Evolutionary conservation across 2,329 filamentous ascomycete genomes (phyloP), one percentile per base, ranked within the genome.

Genomic region (Fusarium annulatum): DNA sequence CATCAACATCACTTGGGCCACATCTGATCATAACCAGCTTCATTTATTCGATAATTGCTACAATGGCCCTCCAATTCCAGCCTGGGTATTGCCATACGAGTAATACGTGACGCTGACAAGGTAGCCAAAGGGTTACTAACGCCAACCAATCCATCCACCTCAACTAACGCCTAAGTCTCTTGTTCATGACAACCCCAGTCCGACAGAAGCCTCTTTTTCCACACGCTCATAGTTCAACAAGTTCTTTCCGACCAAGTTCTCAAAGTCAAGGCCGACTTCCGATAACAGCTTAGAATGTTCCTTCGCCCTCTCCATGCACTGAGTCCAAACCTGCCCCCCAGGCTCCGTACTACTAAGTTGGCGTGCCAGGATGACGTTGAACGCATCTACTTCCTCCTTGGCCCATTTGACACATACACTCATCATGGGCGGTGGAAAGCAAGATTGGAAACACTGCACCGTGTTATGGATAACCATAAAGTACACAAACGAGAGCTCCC

Each of bases 361-460:
- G 67, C 96, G 88, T 41, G 88, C 90, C 42, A 99, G 86, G 57
- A 96, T 91, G 51, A 87, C 88, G 78, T 98, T 98, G 86, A 98
- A 98, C 4, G 91, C 91, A 77, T 98, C 95, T 3, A 98, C 91
- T 80, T 97, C 92, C 77, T 96, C 93, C 82, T 98, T 98, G n/a
- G 95, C 95, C 96, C 96, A 99, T 80, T 96, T 97, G 77, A 99
- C 96, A 77, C 95, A 97, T 1, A 95, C 95, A 78, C 94, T 97
- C 88, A 96, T 97, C 86, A 96, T 94, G 19, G 91, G 87, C 33
- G 94, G 88, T 16, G 95, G 92, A 80, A 98, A 98, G 81, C 94
- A 97, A 60, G 87, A 85, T 79, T 97, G 94, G 82, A 96, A 98
- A 79, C 94, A 95, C 78, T 90, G 89, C 68, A 98, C 93, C 0